Percentiles rank a stretch among this genome's conserved stretches.
These are phyloP conservation scores for Sesbania bispinosa DNA, from an alignment of 306 rosid species.

Conservation along the genomic window DNA sequence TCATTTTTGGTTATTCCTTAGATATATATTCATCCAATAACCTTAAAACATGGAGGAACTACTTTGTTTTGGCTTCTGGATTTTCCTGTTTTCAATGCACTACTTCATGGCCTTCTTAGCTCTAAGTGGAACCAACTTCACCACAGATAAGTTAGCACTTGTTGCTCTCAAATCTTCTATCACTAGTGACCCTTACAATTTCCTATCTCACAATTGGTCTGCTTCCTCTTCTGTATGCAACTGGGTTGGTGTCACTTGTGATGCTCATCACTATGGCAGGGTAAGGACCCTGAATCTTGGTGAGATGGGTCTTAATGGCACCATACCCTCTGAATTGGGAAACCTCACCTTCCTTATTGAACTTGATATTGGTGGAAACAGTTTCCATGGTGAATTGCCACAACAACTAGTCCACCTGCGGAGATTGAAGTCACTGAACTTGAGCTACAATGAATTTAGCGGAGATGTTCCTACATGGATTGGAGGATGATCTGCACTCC, in stretches of 20 bases:
- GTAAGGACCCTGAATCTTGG: not conserved
- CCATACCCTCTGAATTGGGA: slow-evolving; percentile 5
- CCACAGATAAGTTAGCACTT: slow-evolving; percentile 9
- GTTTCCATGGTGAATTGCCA: not conserved
- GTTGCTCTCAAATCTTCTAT: slow-evolving; percentile 16
- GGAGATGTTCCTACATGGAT: slow-evolving; percentile 19
- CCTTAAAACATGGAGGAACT: not conserved
- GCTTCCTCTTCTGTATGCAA: slow-evolving; percentile 3
- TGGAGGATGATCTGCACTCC: not conserved
- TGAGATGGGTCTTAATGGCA: slow-evolving; percentile 8
- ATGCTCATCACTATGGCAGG: not conserved
- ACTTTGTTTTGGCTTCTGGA: not conserved
- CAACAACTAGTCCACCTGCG: not conserved
- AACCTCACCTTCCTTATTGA: slow-evolving; percentile 24
- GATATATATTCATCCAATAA: not conserved
- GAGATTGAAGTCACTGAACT: not conserved
- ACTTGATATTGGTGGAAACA: not conserved
- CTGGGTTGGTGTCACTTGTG: slow-evolving; percentile 31
- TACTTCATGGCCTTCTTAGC: not conserved
- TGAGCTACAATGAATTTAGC: slow-evolving; percentile 12
- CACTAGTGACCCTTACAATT: not conserved
- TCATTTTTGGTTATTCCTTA: not conserved
- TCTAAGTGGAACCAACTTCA: not conserved
- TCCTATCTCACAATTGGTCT: slow-evolving; percentile 15
- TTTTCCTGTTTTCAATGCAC: not conserved